Percentiles rank a stretch among this genome's conserved stretches.
These are phyloP conservation scores for Triticum monococcum DNA, from an alignment of 176 grass and related monocot species.

Conservation along the genomic window DNA sequence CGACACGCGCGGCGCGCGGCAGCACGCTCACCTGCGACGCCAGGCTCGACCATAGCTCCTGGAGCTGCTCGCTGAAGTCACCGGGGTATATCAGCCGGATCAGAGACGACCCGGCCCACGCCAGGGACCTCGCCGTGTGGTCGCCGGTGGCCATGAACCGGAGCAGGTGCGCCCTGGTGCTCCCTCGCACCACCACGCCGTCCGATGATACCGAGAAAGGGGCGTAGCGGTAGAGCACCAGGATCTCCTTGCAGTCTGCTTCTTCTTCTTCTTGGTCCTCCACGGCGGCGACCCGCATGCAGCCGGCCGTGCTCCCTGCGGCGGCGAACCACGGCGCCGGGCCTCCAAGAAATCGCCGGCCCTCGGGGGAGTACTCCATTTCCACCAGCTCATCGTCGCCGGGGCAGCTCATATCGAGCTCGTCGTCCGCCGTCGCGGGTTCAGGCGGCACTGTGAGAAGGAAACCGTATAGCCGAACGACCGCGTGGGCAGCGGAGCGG, in stretches of 20 bases:
- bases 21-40: neutral
- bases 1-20: neutral
- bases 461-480: neutral
- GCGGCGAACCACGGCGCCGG: neutral
- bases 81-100: neutral
- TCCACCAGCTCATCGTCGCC: neutral
- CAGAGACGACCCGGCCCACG: neutral
- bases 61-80: neutral
- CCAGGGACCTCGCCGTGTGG: neutral
- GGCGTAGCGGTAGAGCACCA: constrained; percentile 15
- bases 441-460: neutral
- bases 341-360: neutral
- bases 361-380: neutral
- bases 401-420: neutral
- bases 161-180: neutral
- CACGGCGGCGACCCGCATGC: neutral
- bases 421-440: neutral
- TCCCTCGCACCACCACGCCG: neutral
- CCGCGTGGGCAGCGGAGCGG: neutral
- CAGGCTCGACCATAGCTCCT: constrained; percentile 2
- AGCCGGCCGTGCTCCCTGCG: neutral
- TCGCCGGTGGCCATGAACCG: neutral
- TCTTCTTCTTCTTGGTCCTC: neutral
- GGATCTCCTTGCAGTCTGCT: neutral
- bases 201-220: neutral